A percentile compares a stretch with the other conserved stretches of the same genome.
phyloP scores from a whole-genome alignment of 768 basidiomycete genomes.

The Hericium rajendrae region DNA sequence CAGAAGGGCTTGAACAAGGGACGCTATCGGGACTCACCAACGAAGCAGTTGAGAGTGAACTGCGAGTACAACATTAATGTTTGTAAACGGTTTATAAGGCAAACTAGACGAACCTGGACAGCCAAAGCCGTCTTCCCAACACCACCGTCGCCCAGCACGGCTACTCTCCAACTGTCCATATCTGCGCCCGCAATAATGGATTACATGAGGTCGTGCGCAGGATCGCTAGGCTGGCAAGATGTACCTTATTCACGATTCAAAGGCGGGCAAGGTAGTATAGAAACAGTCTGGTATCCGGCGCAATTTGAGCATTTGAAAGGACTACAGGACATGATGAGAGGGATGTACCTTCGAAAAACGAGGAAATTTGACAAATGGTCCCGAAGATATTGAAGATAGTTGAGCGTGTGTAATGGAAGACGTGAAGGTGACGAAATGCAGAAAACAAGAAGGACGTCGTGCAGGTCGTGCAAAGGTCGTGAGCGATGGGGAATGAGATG shows the following conservation, averaged over 20 bases:
- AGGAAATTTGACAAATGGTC: conserved; percentile 2
- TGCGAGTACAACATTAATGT: conserved; percentile 22
- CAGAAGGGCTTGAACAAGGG: neutral
- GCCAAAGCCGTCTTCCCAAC: conserved; percentile 96
- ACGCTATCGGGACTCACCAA: conserved; percentile 49
- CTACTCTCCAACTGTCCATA: conserved; percentile 95
- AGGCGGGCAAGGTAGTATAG: neutral
- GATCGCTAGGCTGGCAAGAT: neutral
- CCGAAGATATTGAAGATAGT: conserved; percentile 15
- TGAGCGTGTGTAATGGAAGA: conserved; percentile 1
- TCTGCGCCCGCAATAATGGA: conserved; percentile 20
- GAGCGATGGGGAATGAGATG: conserved; percentile 14
- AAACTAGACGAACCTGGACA: conserved; percentile 67
- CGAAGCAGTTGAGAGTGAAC: conserved; percentile 96
- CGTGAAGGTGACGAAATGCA: conserved; percentile 4
- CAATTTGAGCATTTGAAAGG: neutral
- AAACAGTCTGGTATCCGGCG: neutral
- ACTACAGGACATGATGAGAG: neutral
- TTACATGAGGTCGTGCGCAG: neutral
- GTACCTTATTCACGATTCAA: conserved; percentile 12
- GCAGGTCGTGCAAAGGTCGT: conserved; percentile 45
- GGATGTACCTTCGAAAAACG: conserved; percentile 7
- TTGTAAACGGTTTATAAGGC: neutral
- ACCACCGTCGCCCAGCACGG: conserved; percentile 93
- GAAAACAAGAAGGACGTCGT: conserved; percentile 42